Evolutionary conservation across 495 filamentous ascomycete species (phyloP), one percentile per base, ranked within the genome.

Genomic region (Penicillium angulare): DNA sequence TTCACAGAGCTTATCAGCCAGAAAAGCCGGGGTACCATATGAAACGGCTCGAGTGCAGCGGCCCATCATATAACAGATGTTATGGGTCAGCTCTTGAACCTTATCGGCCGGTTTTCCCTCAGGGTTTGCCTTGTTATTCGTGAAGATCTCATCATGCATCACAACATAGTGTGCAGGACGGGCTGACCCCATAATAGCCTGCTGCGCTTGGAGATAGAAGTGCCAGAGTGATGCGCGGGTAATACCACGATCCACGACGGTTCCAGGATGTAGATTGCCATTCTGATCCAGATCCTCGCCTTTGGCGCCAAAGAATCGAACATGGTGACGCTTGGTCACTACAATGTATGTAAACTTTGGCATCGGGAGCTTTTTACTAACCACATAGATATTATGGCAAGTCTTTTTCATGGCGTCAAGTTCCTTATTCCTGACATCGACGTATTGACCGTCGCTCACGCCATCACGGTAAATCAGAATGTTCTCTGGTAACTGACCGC

Each of bases 381-480:
- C 16, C 5, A 3, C 16, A 16, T 46, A 36, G 33, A 16, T 17
- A 5, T 21, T n/a, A 16, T 67, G 70, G 57, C 86, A 86, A 7
- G 72, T 47, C 15, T 60, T 38, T 8, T 63, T 64, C 5, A 93
- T 69, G 3, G 56, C 48, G 0, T 69, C 68, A 3, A 86, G 65
- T 56, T 86, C 83, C 12, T 67, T 34, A 0, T 56, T 43, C n/a
- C 82, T 53, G 2, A 92, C 80, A 20, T 65, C 66, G 0, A 65
- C 23, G 61, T 86, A 93, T 55, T 92, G 86, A 1, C 88, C 83
- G 60, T 96, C 90, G 3, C 86, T 89, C 0, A 96, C 87, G 32
- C 90, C 90, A 64, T 96, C 90, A 35, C 90, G 84, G 68, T 87
- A 96, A 35, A 95, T 78, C 41, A 96, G 58, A 44, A 96, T 86